Evolutionary conservation across 1,139 yeast species (phyloP).

Genomic region (Blastobotrys persicus): DNA sequence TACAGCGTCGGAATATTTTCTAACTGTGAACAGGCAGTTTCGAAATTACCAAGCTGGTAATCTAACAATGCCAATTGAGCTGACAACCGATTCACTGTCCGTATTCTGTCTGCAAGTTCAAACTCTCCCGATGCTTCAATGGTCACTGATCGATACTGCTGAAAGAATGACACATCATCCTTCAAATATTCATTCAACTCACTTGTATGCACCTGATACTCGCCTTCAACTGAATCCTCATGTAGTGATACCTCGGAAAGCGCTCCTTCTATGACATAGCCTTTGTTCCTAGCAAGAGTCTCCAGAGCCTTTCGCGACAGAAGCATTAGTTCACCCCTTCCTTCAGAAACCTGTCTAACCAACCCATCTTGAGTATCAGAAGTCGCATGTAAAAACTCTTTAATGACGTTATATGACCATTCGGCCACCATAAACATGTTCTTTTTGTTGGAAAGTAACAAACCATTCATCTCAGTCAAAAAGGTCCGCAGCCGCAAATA

Average conservation of each 20-base stretch:
- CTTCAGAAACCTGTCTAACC: constrained; percentile 37
- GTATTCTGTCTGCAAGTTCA: constrained; percentile 48
- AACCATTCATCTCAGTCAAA: constrained; percentile 42
- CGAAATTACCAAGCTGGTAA: constrained; percentile 56
- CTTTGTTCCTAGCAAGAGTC: constrained; percentile 34
- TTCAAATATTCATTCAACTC: constrained; percentile 22
- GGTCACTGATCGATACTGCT: constrained; percentile 43
- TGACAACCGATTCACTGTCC: constrained; percentile 70
- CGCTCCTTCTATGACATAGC: constrained; percentile 45
- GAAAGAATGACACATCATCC: constrained; percentile 35
- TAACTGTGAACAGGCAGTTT: constrained; percentile 59
- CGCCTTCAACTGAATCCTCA: constrained; percentile 19
- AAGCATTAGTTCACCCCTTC: constrained; percentile 41
- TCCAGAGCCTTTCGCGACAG: constrained; percentile 39
- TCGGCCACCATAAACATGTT: constrained; percentile 31
- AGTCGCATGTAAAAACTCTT: constrained; percentile 34
- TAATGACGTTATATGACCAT: constrained; percentile 37
- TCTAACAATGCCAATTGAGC: constrained; percentile 78
- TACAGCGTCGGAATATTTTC: constrained; percentile 69
- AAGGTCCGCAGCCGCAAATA: constrained; percentile 40
- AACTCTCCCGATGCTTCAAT: constrained; percentile 48
- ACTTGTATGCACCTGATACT: constrained; percentile 19
- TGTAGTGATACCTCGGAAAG: constrained; percentile 41
- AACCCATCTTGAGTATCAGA: constrained; percentile 30
- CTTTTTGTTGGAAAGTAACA: constrained; percentile 29